Base-by-base conservation (phyloP, 108 stramenopile genomes). In the Nannochloropsis oceanica region DNA sequence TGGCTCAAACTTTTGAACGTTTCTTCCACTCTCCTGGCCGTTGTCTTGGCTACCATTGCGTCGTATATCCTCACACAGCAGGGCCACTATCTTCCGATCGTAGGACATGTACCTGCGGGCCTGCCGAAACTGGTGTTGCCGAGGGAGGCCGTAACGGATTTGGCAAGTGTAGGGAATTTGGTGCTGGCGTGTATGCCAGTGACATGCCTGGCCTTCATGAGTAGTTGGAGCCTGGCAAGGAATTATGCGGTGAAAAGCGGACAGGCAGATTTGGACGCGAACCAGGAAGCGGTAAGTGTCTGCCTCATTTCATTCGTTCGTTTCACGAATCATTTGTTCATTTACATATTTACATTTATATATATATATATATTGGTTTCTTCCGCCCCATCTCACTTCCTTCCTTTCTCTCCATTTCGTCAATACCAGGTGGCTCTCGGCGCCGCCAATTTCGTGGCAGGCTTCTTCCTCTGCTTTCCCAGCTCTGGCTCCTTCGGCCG, bases 371-470 rank as follows among this genome's bases (percentile, higher is more conserved):
- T n/a, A 73, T n/a, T n/a, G 59, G 22, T 7, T 18, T 73, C 59
- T n/a, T 73, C 59, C n/a, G 18, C 59, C 59, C n/a, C 22, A 73
- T 73, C 59, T 73, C 9, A 73, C 9, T n/a, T n/a, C n/a, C n/a
- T 18, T n/a, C 9, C 44, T 82, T 11, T 8, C 81, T 8, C 11
- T 24, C 81, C 43, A 0, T 8, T 24, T 12, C 42, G 8, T 8
- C 22, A 24, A 2, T 12, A 82, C 44, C 42, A 82, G 42, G 44
- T 82, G 42, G 42, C 81, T 8, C 79, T 85, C 80, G 34, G 79
- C 27, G 79, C 86, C 42, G 81, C 83, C 27, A 82, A 86, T 83
- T 82, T 82, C 42, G 86, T 86, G 43, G 82, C 86, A 20, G 86
- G 86, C 11, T 86, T 82, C 27, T 86, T 73, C 59, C 59, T 73